phyloP scores from a whole-genome alignment of 108 stramenopile species.

The Skeletonema costatum region DNA sequence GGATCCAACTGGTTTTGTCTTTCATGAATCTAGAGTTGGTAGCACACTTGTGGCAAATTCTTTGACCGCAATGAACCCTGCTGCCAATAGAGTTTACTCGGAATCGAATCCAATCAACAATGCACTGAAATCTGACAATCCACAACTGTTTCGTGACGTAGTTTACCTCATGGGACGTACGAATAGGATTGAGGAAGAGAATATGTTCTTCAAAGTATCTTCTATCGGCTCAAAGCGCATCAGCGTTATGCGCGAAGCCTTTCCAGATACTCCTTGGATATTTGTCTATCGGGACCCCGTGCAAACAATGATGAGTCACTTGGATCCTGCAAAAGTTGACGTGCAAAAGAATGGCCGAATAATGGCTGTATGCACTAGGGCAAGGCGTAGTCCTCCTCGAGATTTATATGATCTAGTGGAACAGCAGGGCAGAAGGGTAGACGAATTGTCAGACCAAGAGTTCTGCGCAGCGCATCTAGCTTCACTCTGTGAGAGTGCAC shows the following conservation, averaged over 20 bases:
- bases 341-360: not conserved
- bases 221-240: conserved; percentile 66
- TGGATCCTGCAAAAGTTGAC: conserved; percentile 40
- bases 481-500: conserved; percentile 58
- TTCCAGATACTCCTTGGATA: conserved; percentile 86
- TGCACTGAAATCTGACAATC: conserved; percentile 62
- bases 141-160: conserved; percentile 65
- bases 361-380: conserved; percentile 37
- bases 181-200: conserved; percentile 32
- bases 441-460: conserved; percentile 56
- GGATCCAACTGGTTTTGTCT: conserved; percentile 80
- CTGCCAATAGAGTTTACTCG: conserved; percentile 70
- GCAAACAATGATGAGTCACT: conserved; percentile 87
- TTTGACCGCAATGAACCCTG: conserved; percentile 74
- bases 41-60: conserved; percentile 93
- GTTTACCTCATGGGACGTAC: conserved; percentile 78
- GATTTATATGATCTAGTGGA: conserved; percentile 46
- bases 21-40: conserved; percentile 94
- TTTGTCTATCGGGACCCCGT: conserved; percentile 93
- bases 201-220: conserved; percentile 96
- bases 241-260: conserved; percentile 64
- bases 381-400: conserved; percentile 21
- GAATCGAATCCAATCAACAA: conserved; percentile 72
- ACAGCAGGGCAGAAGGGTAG: conserved; percentile 9
- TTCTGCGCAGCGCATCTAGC: conserved; percentile 84